phyloP scores from a whole-genome alignment of 1,284 basidiomycete genomes.

The Phlebopus sp. region DNA sequence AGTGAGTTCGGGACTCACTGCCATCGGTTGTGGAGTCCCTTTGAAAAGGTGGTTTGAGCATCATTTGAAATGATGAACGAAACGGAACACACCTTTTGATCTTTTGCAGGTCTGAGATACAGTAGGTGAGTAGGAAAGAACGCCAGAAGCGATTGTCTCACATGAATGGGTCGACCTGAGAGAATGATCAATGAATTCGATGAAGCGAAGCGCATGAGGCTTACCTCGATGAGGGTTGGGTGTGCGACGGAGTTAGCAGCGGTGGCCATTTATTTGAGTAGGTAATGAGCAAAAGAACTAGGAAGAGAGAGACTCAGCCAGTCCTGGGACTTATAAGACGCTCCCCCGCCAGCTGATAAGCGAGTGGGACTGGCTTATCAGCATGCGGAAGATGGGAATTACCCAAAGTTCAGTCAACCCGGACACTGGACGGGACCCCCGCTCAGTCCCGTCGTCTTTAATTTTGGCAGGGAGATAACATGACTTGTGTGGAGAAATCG shows the following conservation, averaged over 20 bases:
- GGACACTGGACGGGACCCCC: too few relatives aligned
- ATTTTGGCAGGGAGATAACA: background rate
- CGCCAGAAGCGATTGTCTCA: conserved; percentile 10
- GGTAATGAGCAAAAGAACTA: conserved; percentile 1
- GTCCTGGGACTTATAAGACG: background rate
- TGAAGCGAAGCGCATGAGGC: background rate
- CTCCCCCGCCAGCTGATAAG: background rate
- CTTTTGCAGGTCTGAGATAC: conserved; percentile 46
- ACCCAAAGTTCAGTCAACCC: background rate
- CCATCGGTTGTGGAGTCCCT: conserved; percentile 73
- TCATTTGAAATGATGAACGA: background rate
- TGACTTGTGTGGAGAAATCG: conserved; percentile 34
- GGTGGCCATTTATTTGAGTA: conserved; percentile 47
- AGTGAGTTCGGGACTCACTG: conserved; percentile 46
- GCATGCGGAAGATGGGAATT: background rate
- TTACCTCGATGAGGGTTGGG: conserved; percentile 45
- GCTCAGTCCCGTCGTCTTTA: background rate
- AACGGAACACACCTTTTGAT: conserved; percentile 50
- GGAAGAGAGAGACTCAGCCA: background rate
- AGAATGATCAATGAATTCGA: background rate
- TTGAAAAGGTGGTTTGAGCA: background rate
- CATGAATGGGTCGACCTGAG: conserved; percentile 30
- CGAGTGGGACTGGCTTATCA: background rate
- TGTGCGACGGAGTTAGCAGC: conserved; percentile 54
- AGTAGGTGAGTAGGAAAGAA: background rate